A percentile compares a stretch with the other conserved stretches of the same genome.
Conservation (phyloP, 106 monocot genomes). For the Apostasia shenzhenica region DNA sequence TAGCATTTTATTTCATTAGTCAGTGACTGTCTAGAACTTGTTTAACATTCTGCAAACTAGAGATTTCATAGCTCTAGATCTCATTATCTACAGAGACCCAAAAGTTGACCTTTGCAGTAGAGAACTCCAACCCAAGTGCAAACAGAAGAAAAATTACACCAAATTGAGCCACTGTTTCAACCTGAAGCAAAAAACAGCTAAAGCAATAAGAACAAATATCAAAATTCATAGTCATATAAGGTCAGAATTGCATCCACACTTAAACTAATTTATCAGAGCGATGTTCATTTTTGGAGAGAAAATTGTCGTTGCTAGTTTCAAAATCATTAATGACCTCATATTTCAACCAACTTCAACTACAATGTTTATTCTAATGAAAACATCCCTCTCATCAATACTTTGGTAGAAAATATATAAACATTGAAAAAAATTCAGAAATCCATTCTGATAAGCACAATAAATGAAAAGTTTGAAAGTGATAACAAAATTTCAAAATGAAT, state of each 20-base stretch:
- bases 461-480: too few relatives aligned
- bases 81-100: conserved; percentile 2
- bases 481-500: too few relatives aligned
- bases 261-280: too few relatives aligned
- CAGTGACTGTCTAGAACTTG: not conserved
- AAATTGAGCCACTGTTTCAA: conserved; percentile 89
- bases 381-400: too few relatives aligned
- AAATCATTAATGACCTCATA: too few relatives aligned
- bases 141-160: conserved; percentile 95
- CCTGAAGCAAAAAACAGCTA: conserved; percentile 22
- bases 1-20: conserved; percentile 1
- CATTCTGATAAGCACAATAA: too few relatives aligned
- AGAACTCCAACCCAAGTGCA: conserved; percentile 92
- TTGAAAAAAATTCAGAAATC: too few relatives aligned
- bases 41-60: not conserved
- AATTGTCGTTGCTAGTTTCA: too few relatives aligned
- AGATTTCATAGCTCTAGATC: not conserved
- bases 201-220: conserved; percentile 1
- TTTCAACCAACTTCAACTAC: too few relatives aligned
- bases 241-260: not conserved
- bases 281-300: too few relatives aligned
- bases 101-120: conserved; percentile 44
- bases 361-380: too few relatives aligned
- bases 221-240: not conserved
- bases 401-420: too few relatives aligned